These are phyloP conservation scores for Psophocarpus tetragonolobus DNA, from an alignment of 306 rosid species.

Conservation along the genomic window DNA sequence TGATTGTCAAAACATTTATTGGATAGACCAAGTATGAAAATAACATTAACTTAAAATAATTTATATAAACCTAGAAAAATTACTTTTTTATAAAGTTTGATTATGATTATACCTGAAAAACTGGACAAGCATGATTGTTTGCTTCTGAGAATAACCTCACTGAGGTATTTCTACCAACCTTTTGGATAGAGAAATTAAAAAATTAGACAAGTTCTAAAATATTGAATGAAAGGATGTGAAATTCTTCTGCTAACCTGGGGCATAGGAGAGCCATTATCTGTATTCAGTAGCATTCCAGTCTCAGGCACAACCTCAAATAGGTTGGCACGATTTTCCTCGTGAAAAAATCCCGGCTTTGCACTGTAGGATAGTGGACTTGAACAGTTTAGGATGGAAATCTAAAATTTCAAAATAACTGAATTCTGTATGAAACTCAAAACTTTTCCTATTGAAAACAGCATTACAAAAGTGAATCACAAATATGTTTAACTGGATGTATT, in stretches of 20 bases:
- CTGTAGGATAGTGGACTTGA: conserved; percentile 48
- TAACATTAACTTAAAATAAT: conserved; percentile 3
- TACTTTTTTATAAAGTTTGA: not conserved
- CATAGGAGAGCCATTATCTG: conserved; percentile 95
- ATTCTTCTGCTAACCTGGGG: conserved; percentile 63
- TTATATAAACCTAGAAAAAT: not conserved
- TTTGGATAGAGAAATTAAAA: conserved; percentile 28
- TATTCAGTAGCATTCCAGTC: conserved; percentile 91
- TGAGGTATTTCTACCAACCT: conserved; percentile 80
- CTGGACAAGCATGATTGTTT: conserved; percentile 51
- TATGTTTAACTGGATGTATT: not conserved
- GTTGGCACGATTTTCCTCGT: conserved; percentile 84
- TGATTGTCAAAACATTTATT: conserved; percentile 21
- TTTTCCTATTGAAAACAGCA: conserved; percentile 19
- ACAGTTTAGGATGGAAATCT: conserved; percentile 35
- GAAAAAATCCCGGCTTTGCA: conserved; percentile 97
- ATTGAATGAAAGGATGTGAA: conserved; percentile 16
- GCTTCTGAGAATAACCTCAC: conserved; percentile 45
- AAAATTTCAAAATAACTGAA: conserved; percentile 5
- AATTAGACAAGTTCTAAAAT: conserved; percentile 3
- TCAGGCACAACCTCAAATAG: conserved; percentile 87
- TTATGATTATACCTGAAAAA: conserved; percentile 71
- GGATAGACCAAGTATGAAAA: conserved; percentile 4
- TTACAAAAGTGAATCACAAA: not conserved
- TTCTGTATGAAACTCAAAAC: not conserved